phyloP scores from a whole-genome alignment of 495 filamentous ascomycete species.

The Penicillium robsamsonii region DNA sequence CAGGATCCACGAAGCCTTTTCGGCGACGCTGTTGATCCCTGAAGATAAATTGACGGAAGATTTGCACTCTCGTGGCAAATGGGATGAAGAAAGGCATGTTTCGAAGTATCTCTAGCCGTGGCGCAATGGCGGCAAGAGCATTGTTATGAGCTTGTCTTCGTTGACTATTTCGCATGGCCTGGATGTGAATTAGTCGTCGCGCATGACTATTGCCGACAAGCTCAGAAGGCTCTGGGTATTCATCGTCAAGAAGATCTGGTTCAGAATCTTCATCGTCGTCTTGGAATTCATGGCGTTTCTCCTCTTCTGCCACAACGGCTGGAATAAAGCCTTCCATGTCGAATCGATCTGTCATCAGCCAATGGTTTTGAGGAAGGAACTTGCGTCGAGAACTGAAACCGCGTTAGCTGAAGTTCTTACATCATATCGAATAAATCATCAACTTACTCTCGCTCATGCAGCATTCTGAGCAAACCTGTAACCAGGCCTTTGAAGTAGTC shows the following conservation, averaged over 20 bases:
- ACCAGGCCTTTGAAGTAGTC: constrained; percentile 76
- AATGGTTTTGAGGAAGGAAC: constrained; percentile 79
- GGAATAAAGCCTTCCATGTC: constrained; percentile 89
- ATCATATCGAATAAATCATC: not conserved
- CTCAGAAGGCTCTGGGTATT: constrained; percentile 29
- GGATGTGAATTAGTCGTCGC: constrained; percentile 51
- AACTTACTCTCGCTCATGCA: constrained; percentile 85
- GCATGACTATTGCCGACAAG: constrained; percentile 53
- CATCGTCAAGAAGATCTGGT: constrained; percentile 34
- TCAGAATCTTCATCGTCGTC: constrained; percentile 54
- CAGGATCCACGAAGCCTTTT: constrained; percentile 72
- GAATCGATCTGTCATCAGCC: constrained; percentile 91
- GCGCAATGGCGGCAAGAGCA: constrained; percentile 71
- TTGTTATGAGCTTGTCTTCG: constrained; percentile 62
- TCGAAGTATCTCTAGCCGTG: constrained; percentile 83
- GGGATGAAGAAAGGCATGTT: constrained; percentile 98
- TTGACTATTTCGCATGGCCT: constrained; percentile 58
- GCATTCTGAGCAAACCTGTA: constrained; percentile 77
- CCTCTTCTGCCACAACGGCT: constrained; percentile 84
- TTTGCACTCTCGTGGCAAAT: constrained; percentile 85
- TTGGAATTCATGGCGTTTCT: constrained; percentile 67
- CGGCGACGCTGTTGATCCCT: constrained; percentile 78
- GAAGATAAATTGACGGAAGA: constrained; percentile 87
- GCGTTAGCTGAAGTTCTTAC: not conserved
- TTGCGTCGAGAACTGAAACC: constrained; percentile 65